Evolutionary conservation across 164 flowering plant genomes (phyloP), one percentile per base, ranked within the genome.

Genomic region (Piper longum): DNA sequence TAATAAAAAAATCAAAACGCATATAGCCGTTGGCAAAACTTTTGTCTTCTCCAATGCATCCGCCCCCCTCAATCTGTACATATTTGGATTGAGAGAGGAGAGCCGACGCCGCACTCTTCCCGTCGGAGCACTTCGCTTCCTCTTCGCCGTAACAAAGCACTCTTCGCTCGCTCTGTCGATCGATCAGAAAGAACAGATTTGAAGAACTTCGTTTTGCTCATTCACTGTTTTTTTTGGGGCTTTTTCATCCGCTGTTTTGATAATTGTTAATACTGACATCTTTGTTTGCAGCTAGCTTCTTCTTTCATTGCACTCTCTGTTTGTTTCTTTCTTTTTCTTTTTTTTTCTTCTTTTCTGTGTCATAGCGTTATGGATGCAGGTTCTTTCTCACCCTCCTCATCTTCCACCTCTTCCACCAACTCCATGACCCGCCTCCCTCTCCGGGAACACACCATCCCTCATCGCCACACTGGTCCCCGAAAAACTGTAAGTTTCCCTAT

Each of bases 291-390:
- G 18, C 5, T 51, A 11, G 18, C 5, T 51, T 62, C 41, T 62
- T 26, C 16, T 19, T 62, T 11, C 19, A 16, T 61, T 61, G 64
- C 13, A 16, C 43, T 61, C 18, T 41, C 43, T 41, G 56, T 5
- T 59, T 4, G 36, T 26, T 26, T 26, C 1, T 26, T 26, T 26
- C 1, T 26, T 26, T 26, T 54, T 40, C 59, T 56, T 7, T 56
- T 45, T 54, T 39, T 62, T 18, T 64, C 41, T 65, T 68, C 59
- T 26, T 56, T 66, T 26, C 51, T 63, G 36, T 26, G 36, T 26
- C 36, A 26, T 26, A 26, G 36, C 36, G 68, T 65, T 39, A 83
- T 83, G 88, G 85, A 81, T 71, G 81, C 85, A 81, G 83, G 84
- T 65, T 71, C 76, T 54, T 14, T 62, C 60, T 64, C 54, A 54